Evolutionary conservation across 2,329 filamentous ascomycete genomes (phyloP).

Genomic region (Aspergillus jensenii): DNA sequence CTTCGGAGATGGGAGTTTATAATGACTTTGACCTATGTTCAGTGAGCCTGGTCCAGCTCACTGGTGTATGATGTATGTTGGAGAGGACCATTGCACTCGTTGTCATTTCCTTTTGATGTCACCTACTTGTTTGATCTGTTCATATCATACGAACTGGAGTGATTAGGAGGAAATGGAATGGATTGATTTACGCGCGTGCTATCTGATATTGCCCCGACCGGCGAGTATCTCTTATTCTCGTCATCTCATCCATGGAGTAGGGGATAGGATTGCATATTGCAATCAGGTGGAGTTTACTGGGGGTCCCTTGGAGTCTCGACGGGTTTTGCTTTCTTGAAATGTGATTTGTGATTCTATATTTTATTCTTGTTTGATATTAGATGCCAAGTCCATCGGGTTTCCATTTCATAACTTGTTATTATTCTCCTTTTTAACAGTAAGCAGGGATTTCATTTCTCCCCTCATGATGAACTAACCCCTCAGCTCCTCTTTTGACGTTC

Average conservation of each 20-base stretch:
- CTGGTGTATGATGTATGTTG: constrained; percentile 34
- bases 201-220: constrained; percentile 2
- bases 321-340: background rate
- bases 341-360: background rate
- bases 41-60: constrained; percentile 20
- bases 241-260: constrained; percentile 4
- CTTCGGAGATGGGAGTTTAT: constrained; percentile 24
- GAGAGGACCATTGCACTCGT: constrained; percentile 24
- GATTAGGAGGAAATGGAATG: constrained; percentile 32
- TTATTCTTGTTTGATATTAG: background rate
- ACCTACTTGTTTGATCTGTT: constrained; percentile 17
- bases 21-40: constrained; percentile 20
- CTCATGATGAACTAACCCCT: background rate
- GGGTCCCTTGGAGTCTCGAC: background rate
- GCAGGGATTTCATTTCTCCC: background rate
- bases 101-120: constrained; percentile 17
- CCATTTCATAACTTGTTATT: background rate
- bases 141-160: constrained; percentile 26
- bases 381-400: background rate
- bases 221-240: constrained; percentile 5
- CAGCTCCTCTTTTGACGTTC: background rate
- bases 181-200: constrained; percentile 18
- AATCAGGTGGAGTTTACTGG: constrained; percentile 6
- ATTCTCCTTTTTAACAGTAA: background rate
- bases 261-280: constrained; percentile 3